Conservation (phyloP, 1,139 yeast species). For the Kodamaea anthophila region DNA sequence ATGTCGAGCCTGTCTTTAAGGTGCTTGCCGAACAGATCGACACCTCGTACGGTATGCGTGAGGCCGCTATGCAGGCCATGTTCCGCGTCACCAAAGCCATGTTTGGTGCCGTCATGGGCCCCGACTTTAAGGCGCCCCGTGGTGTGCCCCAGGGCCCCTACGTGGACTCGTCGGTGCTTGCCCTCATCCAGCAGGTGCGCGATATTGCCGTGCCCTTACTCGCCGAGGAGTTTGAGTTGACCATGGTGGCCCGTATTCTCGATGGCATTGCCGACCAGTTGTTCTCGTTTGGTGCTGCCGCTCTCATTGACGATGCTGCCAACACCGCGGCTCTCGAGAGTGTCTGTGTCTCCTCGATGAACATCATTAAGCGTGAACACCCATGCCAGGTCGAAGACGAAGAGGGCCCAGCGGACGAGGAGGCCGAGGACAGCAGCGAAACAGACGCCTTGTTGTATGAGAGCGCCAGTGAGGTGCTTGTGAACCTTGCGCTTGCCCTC, state of each 20-base stretch:
- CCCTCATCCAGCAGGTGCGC: constrained; percentile 63
- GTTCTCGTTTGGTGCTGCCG: constrained; percentile 67
- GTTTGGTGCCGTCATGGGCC: constrained; percentile 51
- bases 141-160: constrained; percentile 67
- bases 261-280: constrained; percentile 71
- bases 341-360: constrained; percentile 64
- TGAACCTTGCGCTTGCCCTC: constrained; percentile 66
- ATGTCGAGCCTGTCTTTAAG: constrained; percentile 64
- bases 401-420: constrained; percentile 47
- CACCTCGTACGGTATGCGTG: constrained; percentile 88
- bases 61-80: constrained; percentile 73
- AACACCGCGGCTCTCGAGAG: constrained; percentile 58
- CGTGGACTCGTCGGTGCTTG: constrained; percentile 50
- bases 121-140: constrained; percentile 52
- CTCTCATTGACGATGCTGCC: constrained; percentile 52
- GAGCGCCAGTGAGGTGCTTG: constrained; percentile 78
- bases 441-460: constrained; percentile 82
- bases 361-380: constrained; percentile 73
- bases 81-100: constrained; percentile 80
- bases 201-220: constrained; percentile 56
- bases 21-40: constrained; percentile 68
- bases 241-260: constrained; percentile 74
- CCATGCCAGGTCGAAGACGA: constrained; percentile 65
- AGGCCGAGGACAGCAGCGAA: constrained; percentile 67
- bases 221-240: constrained; percentile 73